Percentiles rank a stretch among this genome's conserved stretches.
These are phyloP conservation scores for Neurospora sp. DNA, from an alignment of 495 filamentous ascomycete genomes.

Conservation along the genomic window DNA sequence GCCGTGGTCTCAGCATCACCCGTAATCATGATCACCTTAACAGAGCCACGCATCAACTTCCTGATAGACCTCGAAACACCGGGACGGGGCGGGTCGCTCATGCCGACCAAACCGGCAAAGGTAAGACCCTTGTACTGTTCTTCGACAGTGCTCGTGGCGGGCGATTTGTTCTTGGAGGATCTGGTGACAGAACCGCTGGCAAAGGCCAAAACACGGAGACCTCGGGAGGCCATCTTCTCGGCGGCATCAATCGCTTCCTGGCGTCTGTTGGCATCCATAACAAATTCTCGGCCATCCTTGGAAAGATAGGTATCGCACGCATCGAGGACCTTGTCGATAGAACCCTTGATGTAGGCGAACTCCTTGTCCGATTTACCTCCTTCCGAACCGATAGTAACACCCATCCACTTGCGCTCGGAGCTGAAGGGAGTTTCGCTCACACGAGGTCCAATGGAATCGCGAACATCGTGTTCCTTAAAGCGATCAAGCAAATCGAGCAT, in stretches of 20 bases:
- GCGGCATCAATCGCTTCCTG: slow-evolving; percentile 70
- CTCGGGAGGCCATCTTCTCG: slow-evolving; percentile 81
- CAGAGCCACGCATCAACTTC: slow-evolving; percentile 83
- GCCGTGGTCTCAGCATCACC: slow-evolving; percentile 93
- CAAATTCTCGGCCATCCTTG: slow-evolving; percentile 74
- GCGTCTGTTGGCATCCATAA: slow-evolving; percentile 69
- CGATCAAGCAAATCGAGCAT: slow-evolving; percentile 84
- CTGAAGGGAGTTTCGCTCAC: slow-evolving; percentile 86
- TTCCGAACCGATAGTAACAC: slow-evolving; percentile 66
- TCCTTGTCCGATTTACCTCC: slow-evolving; percentile 45
- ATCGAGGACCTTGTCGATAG: slow-evolving; percentile 75
- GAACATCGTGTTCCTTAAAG: slow-evolving; percentile 81
- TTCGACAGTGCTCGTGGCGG: slow-evolving; percentile 44
- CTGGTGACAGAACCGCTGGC: slow-evolving; percentile 58
- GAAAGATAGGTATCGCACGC: slow-evolving; percentile 87
- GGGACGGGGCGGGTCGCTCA: slow-evolving; percentile 90
- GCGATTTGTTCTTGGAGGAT: slow-evolving; percentile 29
- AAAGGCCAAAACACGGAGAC: slow-evolving; percentile 86
- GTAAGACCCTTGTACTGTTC: slow-evolving; percentile 70
- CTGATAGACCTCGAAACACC: slow-evolving; percentile 84
- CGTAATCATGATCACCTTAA: slow-evolving; percentile 98
- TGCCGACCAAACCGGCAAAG: slow-evolving; percentile 88
- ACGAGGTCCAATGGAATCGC: slow-evolving; percentile 70
- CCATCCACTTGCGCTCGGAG: slow-evolving; percentile 99
- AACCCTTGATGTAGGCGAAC: slow-evolving; percentile 88